Evolutionary conservation across 768 basidiomycete species (phyloP).

Genomic region (Boletus patriciae): DNA sequence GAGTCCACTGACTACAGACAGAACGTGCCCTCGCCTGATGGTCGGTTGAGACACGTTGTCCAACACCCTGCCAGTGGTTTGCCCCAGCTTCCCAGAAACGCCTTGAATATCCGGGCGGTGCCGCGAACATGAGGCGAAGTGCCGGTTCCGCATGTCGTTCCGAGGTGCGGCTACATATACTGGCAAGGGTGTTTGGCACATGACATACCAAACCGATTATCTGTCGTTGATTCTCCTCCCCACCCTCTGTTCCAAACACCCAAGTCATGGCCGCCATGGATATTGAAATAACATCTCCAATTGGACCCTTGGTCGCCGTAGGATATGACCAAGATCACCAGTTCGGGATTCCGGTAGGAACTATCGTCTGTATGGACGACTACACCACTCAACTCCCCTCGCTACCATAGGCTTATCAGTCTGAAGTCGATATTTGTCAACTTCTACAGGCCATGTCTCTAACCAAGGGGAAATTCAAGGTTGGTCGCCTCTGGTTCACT

Average conservation of each 20-base stretch:
- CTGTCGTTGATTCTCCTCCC: background rate
- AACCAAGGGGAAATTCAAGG: conserved; percentile 36
- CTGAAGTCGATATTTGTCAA: conserved; percentile 51
- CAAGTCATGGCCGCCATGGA: conserved; percentile 28
- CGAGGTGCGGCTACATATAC: conserved; percentile 27
- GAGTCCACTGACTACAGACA: too few relatives aligned
- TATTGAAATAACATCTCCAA: conserved; percentile 35
- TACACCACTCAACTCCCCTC: conserved; percentile 5
- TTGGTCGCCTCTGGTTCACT: conserved; percentile 11
- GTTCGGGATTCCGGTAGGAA: conserved; percentile 26
- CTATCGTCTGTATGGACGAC: background rate
- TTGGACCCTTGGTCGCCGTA: conserved; percentile 28
- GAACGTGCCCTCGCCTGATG: background rate
- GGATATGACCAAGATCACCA: conserved; percentile 19
- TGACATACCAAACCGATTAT: conserved; percentile 17
- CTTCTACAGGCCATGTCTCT: conserved; percentile 53
- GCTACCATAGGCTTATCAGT: conserved; percentile 23
- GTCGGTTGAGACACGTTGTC: conserved; percentile 13
- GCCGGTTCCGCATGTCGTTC: conserved; percentile 26
- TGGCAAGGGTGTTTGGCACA: conserved; percentile 7
- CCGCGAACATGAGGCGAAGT: conserved; percentile 32
- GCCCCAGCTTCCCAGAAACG: conserved; percentile 10
- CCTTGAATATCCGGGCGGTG: conserved; percentile 9
- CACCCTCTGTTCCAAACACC: background rate
- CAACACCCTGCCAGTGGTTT: background rate